Evolutionary conservation across 2,329 filamentous ascomycete genomes (phyloP), one percentile per base, ranked within the genome.

Genomic region (Scopulariopsis brevicaulis): DNA sequence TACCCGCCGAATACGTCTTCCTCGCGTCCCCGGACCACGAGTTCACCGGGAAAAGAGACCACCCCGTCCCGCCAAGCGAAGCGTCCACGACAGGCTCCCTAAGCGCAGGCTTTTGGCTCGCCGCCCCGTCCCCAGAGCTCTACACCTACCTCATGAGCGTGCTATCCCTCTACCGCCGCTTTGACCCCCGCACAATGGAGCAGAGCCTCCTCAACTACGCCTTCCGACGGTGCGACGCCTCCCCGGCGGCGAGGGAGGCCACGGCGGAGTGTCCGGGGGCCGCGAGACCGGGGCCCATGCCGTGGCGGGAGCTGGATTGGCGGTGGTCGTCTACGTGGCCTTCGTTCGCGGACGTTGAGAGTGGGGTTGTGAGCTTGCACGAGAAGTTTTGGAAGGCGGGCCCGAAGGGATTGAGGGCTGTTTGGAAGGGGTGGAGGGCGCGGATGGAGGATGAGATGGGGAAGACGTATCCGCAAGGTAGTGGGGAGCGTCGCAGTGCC

Each of bases 161-260:
- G 28, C 68, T 72, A 58, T 58, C 61, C 15, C 37, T 69, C 32
- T 65, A 64, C n/a, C 64, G 66, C 28, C 67, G 69, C 15, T 76
- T 75, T 61, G 65, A 72, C 50, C 66, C 70, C 0, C 64, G 65
- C 22, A 69, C 67, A 18, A 71, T 71, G 61, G 74, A 76, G 60
- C 74, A 76, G 62, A 70, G 70, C 59, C 62, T 77, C 28, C 64
- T 75, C 20, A 75, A 76, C 62, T 75, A 77, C 61, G 74, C 71
- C 2, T 73, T 74, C 60, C 65, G 73, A 3, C 58, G 60, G 24
- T 62, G 61, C 52, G 60, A 62, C 48, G 43, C 28, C 3, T 35
- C 8, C n/a, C 25, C 15, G 4, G 20, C 32, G 55, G 28, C 20
- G 8, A 22, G 32, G 28, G 28, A 57, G 34, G 46, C 55, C 2